Evolutionary conservation across 345 rosid species (phyloP), one percentile per base, ranked within the genome.

Genomic region (Eucalyptus pumila): DNA sequence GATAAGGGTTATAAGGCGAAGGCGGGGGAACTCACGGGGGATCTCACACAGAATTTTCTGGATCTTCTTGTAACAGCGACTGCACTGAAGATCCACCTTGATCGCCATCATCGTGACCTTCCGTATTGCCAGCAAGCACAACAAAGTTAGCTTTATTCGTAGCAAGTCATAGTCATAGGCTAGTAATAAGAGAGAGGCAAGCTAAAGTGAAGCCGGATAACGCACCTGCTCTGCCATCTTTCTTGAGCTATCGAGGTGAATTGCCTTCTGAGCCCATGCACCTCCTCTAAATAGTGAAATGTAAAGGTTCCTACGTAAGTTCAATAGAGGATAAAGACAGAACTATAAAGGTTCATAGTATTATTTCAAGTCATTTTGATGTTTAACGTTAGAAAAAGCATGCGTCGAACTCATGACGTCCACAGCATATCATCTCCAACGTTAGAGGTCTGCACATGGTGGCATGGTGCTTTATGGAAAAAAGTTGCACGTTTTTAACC

Each of bases 41-140:
- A 91, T 92, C 89, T 93, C 89, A 87, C 95, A 94, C 10, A 96
- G 96, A 37, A 93, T 90, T 89, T 93, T 94, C 94, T 94, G 96
- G 62, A 96, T 96, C 91, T 97, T 95, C 94, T 88, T 93, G 92
- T 87, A 65, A 65, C 76, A 65, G 0, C 3, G 40, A 65, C 10
- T 34, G 34, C 76, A 65, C 76, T 32, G 76, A 65, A 65, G 76
- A n/a, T 65, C 76, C 76, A 65, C 40, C 32, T 65, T 65, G 76
- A 65, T 65, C 90, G 91, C 99, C 96, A 87, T 92, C 91, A n/a
- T 65, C 21, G 76, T 65, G 37, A 65, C 76, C 76, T 65, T n/a
- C 3, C 37, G 17, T 15, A n/a, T 65, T n/a, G 19, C 37, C 40
- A 65, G 76, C 76, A n/a, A 65, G 76, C 40, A 15, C 76, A 65